These are phyloP conservation scores for Sarocladium brachiariae DNA, from an alignment of 2,329 filamentous ascomycete species.

Conservation along the genomic window DNA sequence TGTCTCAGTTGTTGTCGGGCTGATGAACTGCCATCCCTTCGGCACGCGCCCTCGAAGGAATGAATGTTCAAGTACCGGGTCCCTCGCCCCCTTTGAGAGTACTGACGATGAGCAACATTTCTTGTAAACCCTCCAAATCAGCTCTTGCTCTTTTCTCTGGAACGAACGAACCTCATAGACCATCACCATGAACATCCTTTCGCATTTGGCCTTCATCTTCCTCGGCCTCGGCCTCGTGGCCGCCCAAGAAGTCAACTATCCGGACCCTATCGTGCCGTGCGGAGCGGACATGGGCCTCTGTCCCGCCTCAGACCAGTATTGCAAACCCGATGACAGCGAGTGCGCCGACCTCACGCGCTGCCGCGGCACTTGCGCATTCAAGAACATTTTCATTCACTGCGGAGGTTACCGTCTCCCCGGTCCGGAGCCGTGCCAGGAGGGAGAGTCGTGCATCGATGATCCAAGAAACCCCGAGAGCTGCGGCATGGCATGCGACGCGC, in stretches of 20 bases:
- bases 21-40: not conserved
- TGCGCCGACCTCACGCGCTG: constrained; percentile 7
- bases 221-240: not conserved
- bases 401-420: constrained; percentile 5
- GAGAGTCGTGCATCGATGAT: constrained; percentile 11
- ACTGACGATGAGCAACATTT: no score
- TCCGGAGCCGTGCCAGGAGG: constrained; percentile 1
- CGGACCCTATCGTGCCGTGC: constrained; percentile 11
- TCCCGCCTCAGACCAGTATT: not conserved
- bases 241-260: constrained; percentile 8
- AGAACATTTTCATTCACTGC: constrained; percentile 10
- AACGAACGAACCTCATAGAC: no score
- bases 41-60: not conserved
- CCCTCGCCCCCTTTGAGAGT: not conserved
- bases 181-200: not conserved
- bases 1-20: constrained; percentile 3
- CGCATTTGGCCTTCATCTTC: not conserved
- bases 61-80: not conserved
- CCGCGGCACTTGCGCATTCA: constrained; percentile 9
- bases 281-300: not conserved
- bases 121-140: no score
- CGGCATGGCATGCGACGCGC: constrained; percentile 12
- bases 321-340: constrained; percentile 2
- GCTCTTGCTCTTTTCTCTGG: no score
- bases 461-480: constrained; percentile 12